phyloP scores from a whole-genome alignment of 1,284 basidiomycete species.

The Ceratobasidium sp. region DNA sequence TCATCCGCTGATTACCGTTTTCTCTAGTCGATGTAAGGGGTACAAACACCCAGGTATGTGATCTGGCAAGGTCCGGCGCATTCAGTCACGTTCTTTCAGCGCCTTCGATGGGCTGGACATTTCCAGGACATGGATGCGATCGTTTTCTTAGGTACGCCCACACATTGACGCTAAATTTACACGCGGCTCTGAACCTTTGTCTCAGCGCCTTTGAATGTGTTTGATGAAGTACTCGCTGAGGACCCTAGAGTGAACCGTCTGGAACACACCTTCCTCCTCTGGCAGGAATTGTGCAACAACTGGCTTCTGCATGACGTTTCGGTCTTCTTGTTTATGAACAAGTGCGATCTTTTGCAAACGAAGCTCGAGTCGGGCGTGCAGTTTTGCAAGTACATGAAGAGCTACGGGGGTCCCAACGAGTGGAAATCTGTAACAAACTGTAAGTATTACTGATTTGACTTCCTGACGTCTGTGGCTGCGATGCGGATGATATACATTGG shows the following conservation, averaged over 20 bases:
- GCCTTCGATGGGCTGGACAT: slow-evolving; percentile 42
- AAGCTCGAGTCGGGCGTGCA: slow-evolving; percentile 40
- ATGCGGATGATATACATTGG: too few species aligned
- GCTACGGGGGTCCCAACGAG: slow-evolving; percentile 32
- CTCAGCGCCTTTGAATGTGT: slow-evolving; percentile 77
- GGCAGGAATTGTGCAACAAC: slow-evolving; percentile 39
- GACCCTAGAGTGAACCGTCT: slow-evolving; percentile 71
- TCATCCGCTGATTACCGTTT: not conserved
- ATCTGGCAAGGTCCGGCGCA: not conserved
- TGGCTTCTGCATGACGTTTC: slow-evolving; percentile 39
- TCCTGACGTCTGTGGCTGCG: too few species aligned
- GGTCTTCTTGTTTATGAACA: slow-evolving; percentile 41
- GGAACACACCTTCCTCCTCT: slow-evolving; percentile 38
- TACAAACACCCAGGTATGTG: slow-evolving; percentile 8
- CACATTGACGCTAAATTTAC: too few species aligned
- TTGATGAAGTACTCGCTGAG: slow-evolving; percentile 84
- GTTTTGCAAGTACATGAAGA: slow-evolving; percentile 28
- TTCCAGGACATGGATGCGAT: slow-evolving; percentile 53
- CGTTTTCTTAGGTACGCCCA: slow-evolving; percentile 58
- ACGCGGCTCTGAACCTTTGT: not conserved
- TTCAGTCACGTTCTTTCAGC: slow-evolving; percentile 12
- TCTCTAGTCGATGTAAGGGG: slow-evolving; percentile 6
- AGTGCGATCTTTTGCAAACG: slow-evolving; percentile 39
- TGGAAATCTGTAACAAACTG: slow-evolving; percentile 18
- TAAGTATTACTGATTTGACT: too few species aligned